Conservation (phyloP, 805 yeast genomes). For the Candida tallmaniae region DNA sequence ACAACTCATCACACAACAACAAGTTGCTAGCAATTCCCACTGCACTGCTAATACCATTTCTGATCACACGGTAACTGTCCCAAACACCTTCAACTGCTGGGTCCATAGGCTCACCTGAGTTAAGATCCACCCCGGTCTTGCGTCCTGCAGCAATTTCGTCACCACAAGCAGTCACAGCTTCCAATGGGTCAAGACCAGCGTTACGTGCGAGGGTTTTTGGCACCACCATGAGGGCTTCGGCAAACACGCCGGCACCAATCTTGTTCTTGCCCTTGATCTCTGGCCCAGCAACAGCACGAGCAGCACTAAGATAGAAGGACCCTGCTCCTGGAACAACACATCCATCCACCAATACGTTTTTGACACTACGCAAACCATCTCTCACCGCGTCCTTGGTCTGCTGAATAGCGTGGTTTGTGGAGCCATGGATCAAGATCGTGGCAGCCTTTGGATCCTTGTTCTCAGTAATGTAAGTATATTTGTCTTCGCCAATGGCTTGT, state of each 20-base stretch:
- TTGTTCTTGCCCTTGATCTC: slow-evolving; percentile 78
- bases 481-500: slow-evolving; percentile 93
- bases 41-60: slow-evolving; percentile 90
- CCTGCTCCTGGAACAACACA: slow-evolving; percentile 96
- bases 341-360: slow-evolving; percentile 83
- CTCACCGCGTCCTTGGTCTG: slow-evolving; percentile 97
- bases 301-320: slow-evolving; percentile 81
- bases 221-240: slow-evolving; percentile 83
- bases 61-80: slow-evolving; percentile 91
- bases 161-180: slow-evolving; percentile 81
- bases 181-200: slow-evolving; percentile 91
- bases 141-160: slow-evolving; percentile 81
- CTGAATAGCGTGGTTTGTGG: slow-evolving; percentile 80
- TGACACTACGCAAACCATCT: slow-evolving; percentile 93
- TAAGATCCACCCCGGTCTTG: slow-evolving; percentile 85
- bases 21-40: slow-evolving; percentile 92
- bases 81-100: slow-evolving; percentile 92
- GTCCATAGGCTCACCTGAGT: slow-evolving; percentile 92
- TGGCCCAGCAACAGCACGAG: slow-evolving; percentile 49
- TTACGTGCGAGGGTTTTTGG: slow-evolving; percentile 92
- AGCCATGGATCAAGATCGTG: slow-evolving; percentile 89
- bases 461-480: slow-evolving; percentile 93
- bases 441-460: slow-evolving; percentile 85
- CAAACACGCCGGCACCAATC: slow-evolving; percentile 89
- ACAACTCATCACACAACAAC: slow-evolving; percentile 88